Evolutionary conservation across 2,329 filamentous ascomycete species (phyloP), one percentile per base, ranked within the genome.

Genomic region (Pyricularia sp.): DNA sequence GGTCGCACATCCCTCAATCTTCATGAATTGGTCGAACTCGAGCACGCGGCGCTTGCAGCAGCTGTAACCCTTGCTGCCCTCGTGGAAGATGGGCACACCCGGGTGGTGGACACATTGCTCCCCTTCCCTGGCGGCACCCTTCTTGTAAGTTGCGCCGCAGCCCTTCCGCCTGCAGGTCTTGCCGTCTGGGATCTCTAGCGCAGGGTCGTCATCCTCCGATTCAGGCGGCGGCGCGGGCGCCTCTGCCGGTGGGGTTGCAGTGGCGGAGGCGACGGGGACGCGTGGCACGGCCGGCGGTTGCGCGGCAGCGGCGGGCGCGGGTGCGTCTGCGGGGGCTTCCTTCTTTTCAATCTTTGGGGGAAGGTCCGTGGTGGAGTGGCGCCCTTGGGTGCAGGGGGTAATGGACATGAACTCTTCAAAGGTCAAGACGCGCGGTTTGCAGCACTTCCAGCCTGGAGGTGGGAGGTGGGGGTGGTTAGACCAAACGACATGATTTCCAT

Each of bases 351-450:
- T 77, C 71, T 81, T 77, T 22, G 84, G 85, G 1, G 84, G 84
- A 65, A 82, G 74, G 71, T 97, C 93, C 67, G 94, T 89, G 13
- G 91, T 92, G 66, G 90, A 94, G 80, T 99, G 94, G 72, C 88
- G 93, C 72, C 94, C 94, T 13, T 88, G 90, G 30, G 94, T 96
- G 82, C 94, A 99, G 49, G 94, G 93, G 62, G 90, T 81, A 71
- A 99, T 97, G 67, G 82, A 77, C 76, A 99, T 90, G 81, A 99
- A 99, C 78, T 99, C 94, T 78, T 99, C 94, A 75, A 99, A 99
- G 66, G 92, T 97, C 71, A 99, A 82, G 71, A 97, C 92, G 72
- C 94, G 89, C 65, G 93, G 89, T 79, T 97, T 97, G 84, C 94
- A 99, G 81, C 94, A 99, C 80, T 96, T 96, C 93, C 94, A 97